Percentiles rank a stretch among this genome's conserved stretches.
These are phyloP conservation scores for Ambrosia hybrid DNA, from an alignment of 140 eudicot species.

Conservation along the genomic window DNA sequence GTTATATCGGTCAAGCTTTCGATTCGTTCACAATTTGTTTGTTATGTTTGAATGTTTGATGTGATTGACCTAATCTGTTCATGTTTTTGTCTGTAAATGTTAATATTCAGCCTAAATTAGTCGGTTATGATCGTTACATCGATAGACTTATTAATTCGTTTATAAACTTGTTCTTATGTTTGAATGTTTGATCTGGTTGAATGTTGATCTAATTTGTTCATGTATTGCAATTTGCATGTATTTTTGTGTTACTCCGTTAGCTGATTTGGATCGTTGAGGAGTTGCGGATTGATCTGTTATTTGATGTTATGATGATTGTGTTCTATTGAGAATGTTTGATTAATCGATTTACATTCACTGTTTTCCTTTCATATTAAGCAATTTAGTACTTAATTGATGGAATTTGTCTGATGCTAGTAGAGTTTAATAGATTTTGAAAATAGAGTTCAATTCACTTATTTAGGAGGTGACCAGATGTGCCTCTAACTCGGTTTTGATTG, in stretches of 20 bases:
- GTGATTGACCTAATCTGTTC: no score
- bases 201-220: no score
- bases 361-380: not conserved
- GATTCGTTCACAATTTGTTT: no score
- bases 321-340: not conserved
- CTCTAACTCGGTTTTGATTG: slow-evolving; percentile 3
- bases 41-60: no score
- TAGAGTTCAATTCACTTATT: slow-evolving; percentile 6
- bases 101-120: no score
- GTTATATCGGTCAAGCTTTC: no score
- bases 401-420: not conserved
- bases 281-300: slow-evolving; percentile 19
- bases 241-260: not conserved
- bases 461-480: slow-evolving; percentile 14
- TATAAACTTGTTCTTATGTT: not conserved
- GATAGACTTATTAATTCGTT: not conserved
- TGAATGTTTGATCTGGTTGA: not conserved
- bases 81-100: no score
- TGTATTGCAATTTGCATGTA: not conserved
- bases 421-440: not conserved
- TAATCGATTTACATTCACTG: not conserved
- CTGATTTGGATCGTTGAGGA: not conserved
- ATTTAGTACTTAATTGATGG: slow-evolving; percentile 14
- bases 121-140: slow-evolving; percentile 1
- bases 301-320: not conserved